Conservation (phyloP, 2,329 filamentous ascomycete genomes). For the Verticillium nonalfalfae region DNA sequence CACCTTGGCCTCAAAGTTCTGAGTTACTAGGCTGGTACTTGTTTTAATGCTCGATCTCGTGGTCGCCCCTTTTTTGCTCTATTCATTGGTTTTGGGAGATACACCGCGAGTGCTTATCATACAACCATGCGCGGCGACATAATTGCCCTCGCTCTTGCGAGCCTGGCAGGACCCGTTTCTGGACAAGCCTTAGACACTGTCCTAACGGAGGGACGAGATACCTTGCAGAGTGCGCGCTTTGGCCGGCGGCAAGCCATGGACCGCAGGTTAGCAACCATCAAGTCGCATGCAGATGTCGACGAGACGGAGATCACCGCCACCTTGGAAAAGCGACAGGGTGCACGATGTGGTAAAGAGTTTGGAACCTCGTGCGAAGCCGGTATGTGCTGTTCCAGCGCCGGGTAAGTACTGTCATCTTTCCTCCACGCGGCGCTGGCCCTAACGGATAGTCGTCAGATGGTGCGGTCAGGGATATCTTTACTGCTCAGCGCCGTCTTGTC, state of each 20-base stretch:
- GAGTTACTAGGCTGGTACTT: no score
- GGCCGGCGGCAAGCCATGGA: slow-evolving; percentile 1
- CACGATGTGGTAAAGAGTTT: slow-evolving; percentile 37
- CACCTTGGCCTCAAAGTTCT: no score
- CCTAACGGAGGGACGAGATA: slow-evolving; percentile 6
- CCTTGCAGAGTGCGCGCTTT: slow-evolving; percentile 3
- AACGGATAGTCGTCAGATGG: slow-evolving; percentile 29
- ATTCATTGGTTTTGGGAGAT: background rate
- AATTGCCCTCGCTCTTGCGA: slow-evolving; percentile 4
- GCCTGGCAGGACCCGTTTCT: slow-evolving; percentile 4
- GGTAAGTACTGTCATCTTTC: slow-evolving; percentile 20
- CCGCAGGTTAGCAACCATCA: background rate
- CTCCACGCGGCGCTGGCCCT: background rate
- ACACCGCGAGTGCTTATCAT: background rate
- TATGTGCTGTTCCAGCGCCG: slow-evolving; percentile 35
- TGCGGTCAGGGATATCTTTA: slow-evolving; percentile 49
- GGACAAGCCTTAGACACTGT: slow-evolving; percentile 4
- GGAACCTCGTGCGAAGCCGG: slow-evolving; percentile 23
- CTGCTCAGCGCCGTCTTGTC: slow-evolving; percentile 56
- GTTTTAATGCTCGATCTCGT: no score
- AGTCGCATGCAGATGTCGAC: background rate
- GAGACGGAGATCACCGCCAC: background rate
- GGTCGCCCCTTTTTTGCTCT: background rate
- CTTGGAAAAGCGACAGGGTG: slow-evolving; percentile 25
- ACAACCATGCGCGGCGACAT: slow-evolving; percentile 4